Evolutionary conservation across 2,329 filamentous ascomycete genomes (phyloP), one percentile per base, ranked within the genome.

Genomic region (Lasiodiplodia theobromae): DNA sequence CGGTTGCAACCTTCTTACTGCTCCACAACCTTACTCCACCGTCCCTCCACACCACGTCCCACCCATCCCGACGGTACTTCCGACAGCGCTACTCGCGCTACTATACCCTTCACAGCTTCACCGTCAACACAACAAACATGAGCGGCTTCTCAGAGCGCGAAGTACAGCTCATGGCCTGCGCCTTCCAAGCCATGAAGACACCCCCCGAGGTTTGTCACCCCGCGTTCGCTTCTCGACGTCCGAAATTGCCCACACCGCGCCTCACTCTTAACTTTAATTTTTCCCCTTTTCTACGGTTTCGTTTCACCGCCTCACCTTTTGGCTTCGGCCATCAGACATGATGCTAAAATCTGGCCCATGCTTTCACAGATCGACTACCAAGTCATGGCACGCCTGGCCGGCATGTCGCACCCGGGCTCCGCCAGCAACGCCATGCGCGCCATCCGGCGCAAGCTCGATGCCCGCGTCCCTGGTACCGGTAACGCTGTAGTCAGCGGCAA

Each of bases 371-470:
- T 80, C 67, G 78, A 80, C 71, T 78, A 77, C 71, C 74, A 76
- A 2, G 78, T 76, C 71, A 76, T 80, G 21, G 78, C 78, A 8
- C 54, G 4, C 4, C 75, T 78, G 49, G 76, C 77, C 40, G 72
- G 76, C 60, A 80, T 80, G 78, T 69, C 72, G 71, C 79, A 80
- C 68, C 74, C 74, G 8, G 74, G 77, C 64, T 80, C 78, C 34
- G 78, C 78, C 14, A 69, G 73, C 70, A 80, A 80, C 62, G 77
- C 78, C 38, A 80, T 78, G 78, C 72, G 75, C 58, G 75, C 75
- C 69, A 74, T 80, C 71, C 76, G 73, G 70, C 67, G 49, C 71
- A 80, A 80, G 72, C 71, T 80, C 21, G 71, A 72, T 54, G 63
- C 63, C 21, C 38, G 53, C 54, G 31, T 53, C 37, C 49, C 49